Percentiles rank a stretch among this genome's conserved stretches.
phyloP scores from a whole-genome alignment of 2,329 filamentous ascomycete genomes.

The Penicillium hesseltinei region DNA sequence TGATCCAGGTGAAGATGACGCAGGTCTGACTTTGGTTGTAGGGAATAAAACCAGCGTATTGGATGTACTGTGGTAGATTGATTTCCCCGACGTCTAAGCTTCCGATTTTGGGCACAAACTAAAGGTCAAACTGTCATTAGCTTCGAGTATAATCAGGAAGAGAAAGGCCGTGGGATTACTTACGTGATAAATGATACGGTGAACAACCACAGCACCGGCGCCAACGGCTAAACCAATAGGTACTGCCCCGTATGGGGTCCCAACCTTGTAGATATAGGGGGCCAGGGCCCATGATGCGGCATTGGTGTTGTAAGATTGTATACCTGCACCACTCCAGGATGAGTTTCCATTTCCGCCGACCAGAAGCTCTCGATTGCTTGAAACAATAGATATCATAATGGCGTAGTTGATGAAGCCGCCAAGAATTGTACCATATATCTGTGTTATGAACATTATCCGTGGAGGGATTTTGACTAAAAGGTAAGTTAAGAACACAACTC shows the following conservation, averaged over 20 bases:
- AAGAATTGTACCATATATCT: conserved; percentile 56
- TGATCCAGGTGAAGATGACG: conserved; percentile 49
- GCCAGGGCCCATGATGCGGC: conserved; percentile 50
- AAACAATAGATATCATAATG: conserved; percentile 57
- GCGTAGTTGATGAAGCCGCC: conserved; percentile 56
- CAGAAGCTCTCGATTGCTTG: conserved; percentile 50
- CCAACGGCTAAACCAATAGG: conserved; percentile 53
- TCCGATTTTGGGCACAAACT: conserved; percentile 51
- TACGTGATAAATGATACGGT: conserved; percentile 16
- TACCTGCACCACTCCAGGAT: conserved; percentile 54
- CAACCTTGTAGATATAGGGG: conserved; percentile 52
- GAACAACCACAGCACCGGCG: conserved; percentile 13
- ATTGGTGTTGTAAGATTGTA: conserved; percentile 46
- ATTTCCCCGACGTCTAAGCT: conserved; percentile 45
- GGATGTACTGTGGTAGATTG: conserved; percentile 56
- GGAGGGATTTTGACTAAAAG: conserved; percentile 51
- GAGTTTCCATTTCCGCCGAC: conserved; percentile 47
- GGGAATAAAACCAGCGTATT: conserved; percentile 55
- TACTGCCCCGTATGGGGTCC: conserved; percentile 46
- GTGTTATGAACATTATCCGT: conserved; percentile 55
- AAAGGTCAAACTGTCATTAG: background rate
- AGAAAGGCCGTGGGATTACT: background rate
- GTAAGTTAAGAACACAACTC: background rate
- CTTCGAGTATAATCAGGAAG: background rate
- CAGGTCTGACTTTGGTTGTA: conserved; percentile 58